Percentiles rank a stretch among this genome's conserved stretches.
These are phyloP conservation scores for Aquilaria agallochum DNA, from an alignment of 441 rosid species.

Conservation along the genomic window DNA sequence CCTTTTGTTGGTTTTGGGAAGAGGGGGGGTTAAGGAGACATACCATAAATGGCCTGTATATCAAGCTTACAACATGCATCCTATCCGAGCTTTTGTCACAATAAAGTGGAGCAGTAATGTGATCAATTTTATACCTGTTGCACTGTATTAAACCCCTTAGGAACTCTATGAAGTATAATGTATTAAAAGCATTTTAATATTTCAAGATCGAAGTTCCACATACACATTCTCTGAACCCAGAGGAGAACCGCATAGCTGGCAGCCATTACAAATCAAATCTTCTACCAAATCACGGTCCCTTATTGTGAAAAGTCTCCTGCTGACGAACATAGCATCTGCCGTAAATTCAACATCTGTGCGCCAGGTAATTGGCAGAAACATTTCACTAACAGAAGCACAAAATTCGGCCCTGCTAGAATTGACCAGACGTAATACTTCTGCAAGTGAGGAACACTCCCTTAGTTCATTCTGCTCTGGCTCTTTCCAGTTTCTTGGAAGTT, in stretches of 20 bases:
- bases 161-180: conserved; percentile 5
- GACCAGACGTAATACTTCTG: conserved; percentile 29
- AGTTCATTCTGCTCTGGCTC: conserved; percentile 30
- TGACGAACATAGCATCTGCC: conserved; percentile 48
- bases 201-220: conserved; percentile 11
- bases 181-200: conserved; percentile 6
- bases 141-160: conserved; percentile 9
- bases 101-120: conserved; percentile 27
- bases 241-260: conserved; percentile 46
- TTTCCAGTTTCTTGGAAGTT: conserved; percentile 48
- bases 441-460: conserved; percentile 28
- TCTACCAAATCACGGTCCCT: conserved; percentile 25
- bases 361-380: conserved; percentile 46
- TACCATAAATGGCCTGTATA: conserved; percentile 58
- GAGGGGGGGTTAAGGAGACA: conserved; percentile 2
- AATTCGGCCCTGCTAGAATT: conserved; percentile 27
- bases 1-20: no score
- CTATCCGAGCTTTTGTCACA: conserved; percentile 44
- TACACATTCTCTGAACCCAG: conserved; percentile 31
- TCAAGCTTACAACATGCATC: conserved; percentile 35
- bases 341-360: conserved; percentile 28
- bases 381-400: conserved; percentile 42
- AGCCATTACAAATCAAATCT: conserved; percentile 51
- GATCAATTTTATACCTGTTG: conserved; percentile 24
- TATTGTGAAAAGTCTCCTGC: conserved; percentile 30